Evolutionary conservation across 2,329 filamentous ascomycete species (phyloP).

Genomic region (Fusarium sp.): DNA sequence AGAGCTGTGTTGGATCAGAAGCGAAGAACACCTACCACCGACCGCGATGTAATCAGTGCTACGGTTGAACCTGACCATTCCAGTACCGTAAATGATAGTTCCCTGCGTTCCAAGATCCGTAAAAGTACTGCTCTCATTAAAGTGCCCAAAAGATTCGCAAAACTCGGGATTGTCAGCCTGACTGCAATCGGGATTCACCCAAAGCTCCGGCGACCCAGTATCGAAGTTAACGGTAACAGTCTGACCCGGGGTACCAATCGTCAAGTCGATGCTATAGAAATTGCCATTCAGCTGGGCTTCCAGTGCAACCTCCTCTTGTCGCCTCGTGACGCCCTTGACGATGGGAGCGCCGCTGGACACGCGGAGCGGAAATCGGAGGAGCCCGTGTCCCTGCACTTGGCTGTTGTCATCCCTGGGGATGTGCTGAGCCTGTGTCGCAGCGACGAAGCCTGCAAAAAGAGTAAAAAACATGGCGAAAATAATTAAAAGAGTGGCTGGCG

Average conservation of each 20-base stretch:
- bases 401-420: background rate
- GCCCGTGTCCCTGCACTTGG: background rate
- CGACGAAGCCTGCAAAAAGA: background rate
- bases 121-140: conserved; percentile 47
- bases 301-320: conserved; percentile 45
- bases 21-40: conserved; percentile 44
- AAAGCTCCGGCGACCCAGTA: conserved; percentile 56
- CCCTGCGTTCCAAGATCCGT: conserved; percentile 42
- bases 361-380: background rate
- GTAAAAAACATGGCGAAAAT: background rate
- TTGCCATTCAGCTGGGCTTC: conserved; percentile 46
- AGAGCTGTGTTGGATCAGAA: background rate
- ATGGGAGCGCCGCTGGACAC: conserved; percentile 37
- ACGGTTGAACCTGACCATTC: conserved; percentile 48
- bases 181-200: conserved; percentile 56
- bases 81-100: conserved; percentile 48
- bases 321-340: conserved; percentile 43
- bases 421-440: background rate
- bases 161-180: conserved; percentile 44
- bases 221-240: conserved; percentile 54
- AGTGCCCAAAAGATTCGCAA: conserved; percentile 48
- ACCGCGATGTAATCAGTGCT: conserved; percentile 49
- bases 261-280: conserved; percentile 54
- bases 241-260: conserved; percentile 53
- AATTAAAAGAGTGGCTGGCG: background rate